These are phyloP conservation scores for Fraxinus nigra DNA, from an alignment of 305 asterid genomes.

Conservation along the genomic window DNA sequence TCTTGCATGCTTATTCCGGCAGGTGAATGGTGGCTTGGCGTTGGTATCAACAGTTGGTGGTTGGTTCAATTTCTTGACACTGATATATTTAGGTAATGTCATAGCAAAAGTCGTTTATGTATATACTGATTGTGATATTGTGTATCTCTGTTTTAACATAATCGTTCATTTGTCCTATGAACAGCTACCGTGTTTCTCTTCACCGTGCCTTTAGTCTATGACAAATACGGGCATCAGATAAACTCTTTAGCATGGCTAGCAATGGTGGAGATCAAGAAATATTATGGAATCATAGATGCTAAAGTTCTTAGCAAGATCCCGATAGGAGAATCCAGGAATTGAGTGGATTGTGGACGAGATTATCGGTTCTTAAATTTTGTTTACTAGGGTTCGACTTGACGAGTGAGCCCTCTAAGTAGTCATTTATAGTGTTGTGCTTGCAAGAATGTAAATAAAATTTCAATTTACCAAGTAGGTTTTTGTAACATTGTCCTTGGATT, in stretches of 20 bases:
- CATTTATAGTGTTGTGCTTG: background rate
- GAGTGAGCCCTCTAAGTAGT: background rate
- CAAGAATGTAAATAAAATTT: background rate
- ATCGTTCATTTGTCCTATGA: background rate
- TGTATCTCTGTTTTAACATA: background rate
- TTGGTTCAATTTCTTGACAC: background rate
- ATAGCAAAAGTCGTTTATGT: background rate
- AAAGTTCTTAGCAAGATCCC: background rate
- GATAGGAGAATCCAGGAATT: background rate
- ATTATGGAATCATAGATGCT: background rate
- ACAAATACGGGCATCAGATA: background rate
- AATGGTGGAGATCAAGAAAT: background rate
- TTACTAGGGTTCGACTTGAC: background rate
- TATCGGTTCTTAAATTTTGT: background rate
- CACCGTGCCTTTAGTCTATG: background rate
- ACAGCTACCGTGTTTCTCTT: background rate
- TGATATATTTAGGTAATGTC: background rate
- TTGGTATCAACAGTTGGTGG: background rate
- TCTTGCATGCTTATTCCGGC: background rate
- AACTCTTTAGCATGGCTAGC: background rate
- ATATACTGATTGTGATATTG: background rate
- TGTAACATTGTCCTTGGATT: background rate
- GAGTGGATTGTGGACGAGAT: background rate
- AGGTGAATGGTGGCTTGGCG: background rate
- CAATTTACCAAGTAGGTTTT: background rate